These are phyloP conservation scores for Cordyceps farinosa DNA, from an alignment of 2,329 filamentous ascomycete species.

Conservation along the genomic window DNA sequence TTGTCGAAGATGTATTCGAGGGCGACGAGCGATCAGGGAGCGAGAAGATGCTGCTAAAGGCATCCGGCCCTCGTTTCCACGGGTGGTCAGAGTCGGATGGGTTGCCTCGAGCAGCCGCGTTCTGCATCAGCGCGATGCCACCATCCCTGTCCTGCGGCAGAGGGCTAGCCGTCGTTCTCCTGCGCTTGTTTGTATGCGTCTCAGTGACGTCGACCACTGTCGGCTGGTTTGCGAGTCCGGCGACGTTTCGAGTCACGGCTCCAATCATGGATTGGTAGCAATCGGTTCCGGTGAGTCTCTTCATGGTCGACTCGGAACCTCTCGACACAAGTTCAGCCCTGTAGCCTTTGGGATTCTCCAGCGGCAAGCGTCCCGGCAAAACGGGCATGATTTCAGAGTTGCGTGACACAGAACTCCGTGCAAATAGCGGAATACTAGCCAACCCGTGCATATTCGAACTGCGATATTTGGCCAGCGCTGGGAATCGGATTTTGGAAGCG, in stretches of 20 bases:
- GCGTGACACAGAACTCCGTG: constrained; percentile 41
- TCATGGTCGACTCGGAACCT: constrained; percentile 14
- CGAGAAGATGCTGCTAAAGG: not conserved
- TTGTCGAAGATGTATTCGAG: constrained; percentile 31
- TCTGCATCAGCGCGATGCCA: not conserved
- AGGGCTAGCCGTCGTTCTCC: constrained; percentile 29
- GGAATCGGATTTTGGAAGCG: constrained; percentile 33
- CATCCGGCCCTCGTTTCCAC: constrained; percentile 29
- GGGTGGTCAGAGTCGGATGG: constrained; percentile 17
- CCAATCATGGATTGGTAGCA: constrained; percentile 34
- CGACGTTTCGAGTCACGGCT: constrained; percentile 32
- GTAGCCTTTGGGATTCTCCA: constrained; percentile 31
- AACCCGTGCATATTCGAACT: constrained; percentile 28
- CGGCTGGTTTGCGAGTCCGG: constrained; percentile 13
- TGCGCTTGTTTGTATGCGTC: constrained; percentile 30
- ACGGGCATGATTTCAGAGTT: constrained; percentile 40
- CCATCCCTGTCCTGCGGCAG: constrained; percentile 17
- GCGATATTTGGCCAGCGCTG: constrained; percentile 33
- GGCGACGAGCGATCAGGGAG: constrained; percentile 34
- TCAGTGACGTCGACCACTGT: constrained; percentile 15
- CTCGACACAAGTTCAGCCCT: not conserved
- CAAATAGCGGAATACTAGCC: constrained; percentile 47
- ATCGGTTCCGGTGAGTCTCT: constrained; percentile 22
- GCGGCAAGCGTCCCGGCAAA: constrained; percentile 43
- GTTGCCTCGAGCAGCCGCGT: not conserved